Evolutionary conservation across 2,329 filamentous ascomycete genomes (phyloP).

Genomic region (Ramularia collo-cygni): DNA sequence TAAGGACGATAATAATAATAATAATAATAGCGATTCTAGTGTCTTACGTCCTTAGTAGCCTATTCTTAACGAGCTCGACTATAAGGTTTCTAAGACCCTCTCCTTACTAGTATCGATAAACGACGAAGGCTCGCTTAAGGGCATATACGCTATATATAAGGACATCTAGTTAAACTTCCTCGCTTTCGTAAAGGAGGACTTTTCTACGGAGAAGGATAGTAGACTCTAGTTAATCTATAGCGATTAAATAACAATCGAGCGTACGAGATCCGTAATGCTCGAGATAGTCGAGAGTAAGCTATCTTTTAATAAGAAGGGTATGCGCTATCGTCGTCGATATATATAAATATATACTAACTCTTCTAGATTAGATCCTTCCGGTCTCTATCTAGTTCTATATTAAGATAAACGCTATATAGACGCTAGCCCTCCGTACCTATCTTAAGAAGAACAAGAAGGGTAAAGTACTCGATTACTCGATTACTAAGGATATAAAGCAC

Average conservation of each 20-base stretch:
- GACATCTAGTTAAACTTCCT: slow-evolving; percentile 1
- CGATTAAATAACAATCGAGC: background rate
- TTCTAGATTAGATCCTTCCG: slow-evolving; percentile 1
- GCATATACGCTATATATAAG: background rate
- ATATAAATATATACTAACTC: no score
- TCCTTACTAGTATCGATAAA: background rate
- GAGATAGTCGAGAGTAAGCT: slow-evolving; percentile 3
- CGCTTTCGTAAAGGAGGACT: background rate
- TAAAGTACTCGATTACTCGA: no score
- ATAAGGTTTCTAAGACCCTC: background rate
- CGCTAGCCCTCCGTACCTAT: no score
- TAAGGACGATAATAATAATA: background rate
- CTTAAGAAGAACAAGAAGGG: no score
- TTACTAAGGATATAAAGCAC: slow-evolving; percentile 2
- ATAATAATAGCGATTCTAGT: background rate
- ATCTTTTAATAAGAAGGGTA: background rate
- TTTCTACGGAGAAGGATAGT: background rate
- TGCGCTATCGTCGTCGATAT: no score
- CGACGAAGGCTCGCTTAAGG: background rate
- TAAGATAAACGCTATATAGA: no score
- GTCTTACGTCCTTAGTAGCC: background rate
- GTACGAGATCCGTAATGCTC: background rate
- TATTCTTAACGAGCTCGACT: background rate
- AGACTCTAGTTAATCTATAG: background rate
- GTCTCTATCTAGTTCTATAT: no score